phyloP scores from a whole-genome alignment of 495 filamentous ascomycete genomes.

The Alectoria sarmentosa region DNA sequence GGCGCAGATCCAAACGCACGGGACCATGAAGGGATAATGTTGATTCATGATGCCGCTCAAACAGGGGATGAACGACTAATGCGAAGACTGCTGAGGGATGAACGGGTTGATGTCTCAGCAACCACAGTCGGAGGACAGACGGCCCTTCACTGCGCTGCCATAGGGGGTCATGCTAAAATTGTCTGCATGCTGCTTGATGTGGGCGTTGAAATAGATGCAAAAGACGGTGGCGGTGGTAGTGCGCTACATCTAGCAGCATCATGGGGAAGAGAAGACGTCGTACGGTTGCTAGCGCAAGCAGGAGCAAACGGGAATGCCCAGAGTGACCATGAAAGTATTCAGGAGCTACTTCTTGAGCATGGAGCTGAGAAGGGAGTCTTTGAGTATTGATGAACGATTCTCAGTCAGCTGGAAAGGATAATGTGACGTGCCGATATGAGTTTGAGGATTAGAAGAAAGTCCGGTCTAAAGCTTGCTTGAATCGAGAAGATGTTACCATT shows the following conservation, averaged over 20 bases:
- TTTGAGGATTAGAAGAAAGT: not conserved
- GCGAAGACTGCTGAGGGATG: constrained; percentile 4
- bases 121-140: not conserved
- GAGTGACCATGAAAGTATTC: not conserved
- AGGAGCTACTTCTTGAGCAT: constrained; percentile 1
- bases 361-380: not conserved
- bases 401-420: not conserved
- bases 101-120: not conserved
- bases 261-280: not conserved
- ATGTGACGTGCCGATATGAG: not conserved
- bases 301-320: not conserved
- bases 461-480: no score
- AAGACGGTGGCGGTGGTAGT: not conserved
- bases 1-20: constrained; percentile 17
- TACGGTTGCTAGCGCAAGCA: constrained; percentile 2
- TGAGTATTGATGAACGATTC: not conserved
- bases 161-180: not conserved
- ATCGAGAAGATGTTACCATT: no score
- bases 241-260: not conserved
- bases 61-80: not conserved
- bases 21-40: not conserved
- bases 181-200: not conserved
- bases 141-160: constrained; percentile 1
- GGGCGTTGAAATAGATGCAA: not conserved
- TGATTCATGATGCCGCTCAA: constrained; percentile 1